Percentiles rank a stretch among this genome's conserved stretches.
Evolutionary conservation across 1,139 yeast genomes (phyloP).

Genomic region (Kurtzmaniella natalensis): DNA sequence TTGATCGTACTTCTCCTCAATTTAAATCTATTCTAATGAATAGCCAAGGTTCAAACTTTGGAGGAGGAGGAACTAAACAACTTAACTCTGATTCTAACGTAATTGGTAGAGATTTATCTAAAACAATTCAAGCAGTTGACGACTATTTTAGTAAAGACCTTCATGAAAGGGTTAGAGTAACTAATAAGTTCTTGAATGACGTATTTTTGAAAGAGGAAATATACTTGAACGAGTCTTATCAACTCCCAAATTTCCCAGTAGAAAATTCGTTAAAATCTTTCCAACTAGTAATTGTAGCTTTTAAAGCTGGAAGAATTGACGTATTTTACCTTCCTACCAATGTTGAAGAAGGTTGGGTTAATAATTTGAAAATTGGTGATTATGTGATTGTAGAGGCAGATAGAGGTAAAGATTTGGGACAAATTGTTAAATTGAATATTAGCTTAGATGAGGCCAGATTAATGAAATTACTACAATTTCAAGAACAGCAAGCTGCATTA

Average conservation of each 20-base stretch:
- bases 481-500: conserved; percentile 56
- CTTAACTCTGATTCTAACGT: conserved; percentile 1
- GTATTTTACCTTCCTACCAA: conserved; percentile 63
- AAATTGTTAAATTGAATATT: conserved; percentile 63
- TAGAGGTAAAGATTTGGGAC: conserved; percentile 87
- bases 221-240: conserved; percentile 28
- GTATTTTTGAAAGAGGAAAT: conserved; percentile 25
- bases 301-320: conserved; percentile 85
- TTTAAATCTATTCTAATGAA: conserved; percentile 4
- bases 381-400: conserved; percentile 97
- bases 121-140: conserved; percentile 17
- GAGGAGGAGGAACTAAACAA: conserved; percentile 1
- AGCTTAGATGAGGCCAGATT: conserved; percentile 61
- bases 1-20: conserved; percentile 1
- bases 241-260: conserved; percentile 40
- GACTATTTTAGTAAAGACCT: conserved; percentile 37
- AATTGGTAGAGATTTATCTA: too few relatives aligned
- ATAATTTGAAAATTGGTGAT: conserved; percentile 51
- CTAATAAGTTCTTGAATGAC: conserved; percentile 20
- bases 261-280: conserved; percentile 30
- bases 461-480: conserved; percentile 49
- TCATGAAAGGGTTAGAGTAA: conserved; percentile 40
- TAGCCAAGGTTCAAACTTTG: conserved; percentile 4
- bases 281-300: conserved; percentile 62
- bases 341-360: conserved; percentile 13